Base-by-base conservation (phyloP, 2,329 filamentous ascomycete genomes). In the Penicillium sp. region DNA sequence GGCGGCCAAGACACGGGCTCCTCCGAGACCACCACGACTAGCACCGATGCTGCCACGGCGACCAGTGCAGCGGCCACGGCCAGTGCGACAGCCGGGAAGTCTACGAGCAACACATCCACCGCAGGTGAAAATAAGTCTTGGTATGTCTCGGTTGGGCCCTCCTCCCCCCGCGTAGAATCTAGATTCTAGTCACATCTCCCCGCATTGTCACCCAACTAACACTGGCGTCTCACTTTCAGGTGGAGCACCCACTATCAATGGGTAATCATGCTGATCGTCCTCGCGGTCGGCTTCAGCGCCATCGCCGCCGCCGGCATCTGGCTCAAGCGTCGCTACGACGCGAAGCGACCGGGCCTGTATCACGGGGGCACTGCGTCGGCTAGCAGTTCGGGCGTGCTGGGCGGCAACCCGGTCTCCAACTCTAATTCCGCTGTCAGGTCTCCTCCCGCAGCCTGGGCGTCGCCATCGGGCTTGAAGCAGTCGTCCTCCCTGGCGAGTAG, bases 181-280 rank as follows among this genome's bases (percentile, higher is more conserved):
- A 31, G 31, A 31, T 9, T 31, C 31, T 31, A 35, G 27, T 35
- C 31, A 14, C 24, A 19, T 13, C 10, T 35, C 44, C n/a, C 46
- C 46, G 16, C 46, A 49, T 49, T 5, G 22, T 18, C 36, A 24
- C 18, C 18, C 1, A 4, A 10, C 46, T 41, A 35, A 50, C 44
- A 24, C 6, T 2, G 18, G 14, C 10, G 7, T 31, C 35, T 54
- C 39, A 10, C 19, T 22, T 46, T 5, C 60, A 74, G 69, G 63
- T 67, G 65, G 67, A 60, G 83, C 7, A 82, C 79, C 31, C 90
- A 94, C 74, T 91, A 85, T 80, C 83, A 87, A 78, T 96, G 91
- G 91, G 85, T 96, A 47, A 82, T 94, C 62, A 91, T 95, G 83
- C 81, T 95, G 54, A 87, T 92, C 64, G 79, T 94, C 61, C 82